Evolutionary conservation across 2,329 filamentous ascomycete genomes (phyloP).

Genomic region (Cladophialophora chaetospira): DNA sequence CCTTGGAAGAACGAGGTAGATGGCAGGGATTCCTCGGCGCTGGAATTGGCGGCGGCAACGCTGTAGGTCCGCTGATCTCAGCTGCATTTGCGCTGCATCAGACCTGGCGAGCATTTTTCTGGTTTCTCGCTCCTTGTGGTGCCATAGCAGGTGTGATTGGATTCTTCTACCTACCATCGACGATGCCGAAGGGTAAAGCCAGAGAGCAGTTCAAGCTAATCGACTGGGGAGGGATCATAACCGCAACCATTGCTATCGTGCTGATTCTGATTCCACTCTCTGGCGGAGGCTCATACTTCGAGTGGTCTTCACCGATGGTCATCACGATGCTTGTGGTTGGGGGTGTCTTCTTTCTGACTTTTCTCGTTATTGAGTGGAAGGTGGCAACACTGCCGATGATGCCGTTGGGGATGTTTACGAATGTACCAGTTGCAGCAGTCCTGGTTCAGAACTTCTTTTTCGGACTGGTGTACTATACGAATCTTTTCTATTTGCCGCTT

Average conservation of each 20-base stretch:
- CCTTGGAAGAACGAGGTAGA: constrained; percentile 60
- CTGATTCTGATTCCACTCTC: constrained; percentile 66
- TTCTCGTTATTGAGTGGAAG: constrained; percentile 59
- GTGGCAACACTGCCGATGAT: constrained; percentile 61
- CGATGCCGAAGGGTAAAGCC: constrained; percentile 50
- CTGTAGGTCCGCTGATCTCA: constrained; percentile 51
- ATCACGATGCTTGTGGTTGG: constrained; percentile 61
- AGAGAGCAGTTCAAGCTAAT: constrained; percentile 56
- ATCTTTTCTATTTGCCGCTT: constrained; percentile 11
- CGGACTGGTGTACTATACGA: constrained; percentile 12
- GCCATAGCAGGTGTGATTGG: constrained; percentile 50
- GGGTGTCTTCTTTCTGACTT: constrained; percentile 48
- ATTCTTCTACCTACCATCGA: constrained; percentile 56
- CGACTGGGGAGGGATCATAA: constrained; percentile 60
- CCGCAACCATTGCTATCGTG: constrained; percentile 59
- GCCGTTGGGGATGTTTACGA: constrained; percentile 38
- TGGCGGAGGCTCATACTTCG: constrained; percentile 60
- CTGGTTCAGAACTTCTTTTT: constrained; percentile 17
- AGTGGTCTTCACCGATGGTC: constrained; percentile 59
- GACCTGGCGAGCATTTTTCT: constrained; percentile 52
- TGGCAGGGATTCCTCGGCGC: constrained; percentile 41
- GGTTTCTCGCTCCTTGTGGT: constrained; percentile 56
- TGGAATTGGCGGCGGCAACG: constrained; percentile 49
- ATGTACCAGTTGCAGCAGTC: constrained; percentile 6
- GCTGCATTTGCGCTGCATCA: constrained; percentile 47